Evolutionary conservation across 2,329 filamentous ascomycete species (phyloP).

Genomic region (Aureobasidium sp.): DNA sequence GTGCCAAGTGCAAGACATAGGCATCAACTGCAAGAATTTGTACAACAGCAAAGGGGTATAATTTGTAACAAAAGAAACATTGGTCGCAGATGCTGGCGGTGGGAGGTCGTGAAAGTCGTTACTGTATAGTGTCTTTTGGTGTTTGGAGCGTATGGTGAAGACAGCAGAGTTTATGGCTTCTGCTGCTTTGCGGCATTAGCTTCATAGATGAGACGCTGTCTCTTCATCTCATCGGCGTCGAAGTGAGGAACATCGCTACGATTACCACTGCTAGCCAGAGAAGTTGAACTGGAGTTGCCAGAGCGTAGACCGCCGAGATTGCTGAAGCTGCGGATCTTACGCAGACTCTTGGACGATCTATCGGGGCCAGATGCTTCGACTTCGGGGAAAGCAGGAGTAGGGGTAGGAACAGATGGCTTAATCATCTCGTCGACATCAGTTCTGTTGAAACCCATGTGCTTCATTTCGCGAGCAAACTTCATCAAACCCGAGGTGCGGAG

Average conservation of each 20-base stretch:
- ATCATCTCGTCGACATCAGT: slow-evolving; percentile 45
- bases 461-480: slow-evolving; percentile 52
- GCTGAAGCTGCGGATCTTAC: slow-evolving; percentile 32
- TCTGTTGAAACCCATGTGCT: slow-evolving; percentile 49
- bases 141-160: neutral
- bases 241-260: slow-evolving; percentile 34
- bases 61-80: slow-evolving; percentile 11
- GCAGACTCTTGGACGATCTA: slow-evolving; percentile 22
- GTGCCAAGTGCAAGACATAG: neutral
- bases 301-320: slow-evolving; percentile 26
- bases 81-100: slow-evolving; percentile 10
- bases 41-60: slow-evolving; percentile 12
- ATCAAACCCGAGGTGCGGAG: slow-evolving; percentile 46
- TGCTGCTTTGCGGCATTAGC: slow-evolving; percentile 26
- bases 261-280: slow-evolving; percentile 29
- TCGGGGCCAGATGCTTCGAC: neutral
- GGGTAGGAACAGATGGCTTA: slow-evolving; percentile 14
- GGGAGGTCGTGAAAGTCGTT: slow-evolving; percentile 9
- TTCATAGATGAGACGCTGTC: slow-evolving; percentile 42
- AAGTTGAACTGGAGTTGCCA: slow-evolving; percentile 24
- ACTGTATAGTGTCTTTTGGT: neutral
- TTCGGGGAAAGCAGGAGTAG: neutral
- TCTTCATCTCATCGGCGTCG: slow-evolving; percentile 44
- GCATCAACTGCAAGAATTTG: slow-evolving; percentile 1
- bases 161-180: neutral